Base-by-base conservation (phyloP, 2,329 filamentous ascomycete genomes). In the Achaetomium macrosporum region DNA sequence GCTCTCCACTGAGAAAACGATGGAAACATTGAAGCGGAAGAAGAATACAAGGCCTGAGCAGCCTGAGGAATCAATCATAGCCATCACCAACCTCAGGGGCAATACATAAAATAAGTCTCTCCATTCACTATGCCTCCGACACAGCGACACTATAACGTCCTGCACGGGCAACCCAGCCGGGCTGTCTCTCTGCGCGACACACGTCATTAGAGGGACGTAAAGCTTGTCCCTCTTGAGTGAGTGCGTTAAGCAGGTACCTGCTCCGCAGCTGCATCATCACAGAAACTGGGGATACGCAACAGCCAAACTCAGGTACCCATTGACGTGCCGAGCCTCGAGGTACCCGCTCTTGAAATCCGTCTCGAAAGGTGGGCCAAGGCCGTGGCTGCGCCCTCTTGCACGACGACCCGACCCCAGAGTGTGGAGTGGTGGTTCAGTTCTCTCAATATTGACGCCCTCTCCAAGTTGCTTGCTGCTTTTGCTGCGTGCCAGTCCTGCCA, bases 151-250 rank as follows among this genome's bases (percentile, higher is more conserved):
- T 25, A 7, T 25, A 25, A 25, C 25, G n/a, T n/a, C n/a, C 25
- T 25, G 25, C 25, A 25, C 25, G 25, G 25, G 25, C 25, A 25
- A 7, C 25, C 25, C 20, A 42, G 19, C 13, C 13, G 11, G 13
- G 15, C 8, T 11, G n/a, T 37, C 55, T 51, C 45, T 39, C 35
- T n/a, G 15, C 15, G 52, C 39, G 50, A 53, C 54, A 50, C 50
- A 59, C 57, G 57, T 59, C 57, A 59, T 59, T 59, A 55, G 57
- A 54, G 57, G 57, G 57, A 55, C 48, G 36, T 5, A 12, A n/a
- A 17, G 5, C 9, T 42, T 2, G 35, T 37, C 35, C 7, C 35
- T n/a, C 13, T n/a, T 8, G 3, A 8, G n/a, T 5, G n/a, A 9
- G 5, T 40, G 17, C 16, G 54, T 42, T 56, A 53, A 31, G 12